Evolutionary conservation across 495 filamentous ascomycete species (phyloP), one percentile per base, ranked within the genome.

Genomic region (Talaromyces trachyspermus): DNA sequence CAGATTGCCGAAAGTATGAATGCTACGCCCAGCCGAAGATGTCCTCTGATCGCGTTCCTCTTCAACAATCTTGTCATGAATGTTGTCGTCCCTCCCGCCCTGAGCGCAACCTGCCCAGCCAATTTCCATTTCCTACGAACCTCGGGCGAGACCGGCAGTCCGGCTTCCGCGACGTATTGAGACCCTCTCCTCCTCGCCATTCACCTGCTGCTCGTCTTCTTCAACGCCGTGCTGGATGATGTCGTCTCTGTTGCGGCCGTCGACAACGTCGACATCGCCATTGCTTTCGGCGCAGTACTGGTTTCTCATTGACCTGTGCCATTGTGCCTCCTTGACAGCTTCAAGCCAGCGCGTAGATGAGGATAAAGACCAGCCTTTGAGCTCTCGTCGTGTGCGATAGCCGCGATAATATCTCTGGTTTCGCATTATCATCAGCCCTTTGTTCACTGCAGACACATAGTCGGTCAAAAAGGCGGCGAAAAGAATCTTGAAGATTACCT

Each of bases 41-140:
- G 25, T 50, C 54, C 30, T 48, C 52, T 11, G 23, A 12, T 41
- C 30, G 60, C 20, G 59, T 64, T 62, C 68, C 46, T 54, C 57
- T 32, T 68, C 66, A 46, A 62, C 33, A 55, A 61, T 12, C 42
- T 47, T 53, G 47, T 46, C 54, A 43, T 72, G 61, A 5, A 55
- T 59, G 53, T 79, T 74, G 27, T 82, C 72, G 50, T 85, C 81
- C 7, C 72, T 11, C 80, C 83, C 1, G 86, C 89, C 41, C 81
- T 76, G 12, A 76, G 73, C 5, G 88, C 86, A 36, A 94, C 82
- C 22, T 72, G 68, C 11, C 80, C 79, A 4, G 75, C 78, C 42
- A 82, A 83, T 45, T 82, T 77, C 90, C 90, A 96, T 46, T 86
- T 83, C 42, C 75, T 70, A 22, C 74, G 76, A 5, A 85, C 82